Conservation (phyloP, 129 eudicot species). For the Apium graveolens region DNA sequence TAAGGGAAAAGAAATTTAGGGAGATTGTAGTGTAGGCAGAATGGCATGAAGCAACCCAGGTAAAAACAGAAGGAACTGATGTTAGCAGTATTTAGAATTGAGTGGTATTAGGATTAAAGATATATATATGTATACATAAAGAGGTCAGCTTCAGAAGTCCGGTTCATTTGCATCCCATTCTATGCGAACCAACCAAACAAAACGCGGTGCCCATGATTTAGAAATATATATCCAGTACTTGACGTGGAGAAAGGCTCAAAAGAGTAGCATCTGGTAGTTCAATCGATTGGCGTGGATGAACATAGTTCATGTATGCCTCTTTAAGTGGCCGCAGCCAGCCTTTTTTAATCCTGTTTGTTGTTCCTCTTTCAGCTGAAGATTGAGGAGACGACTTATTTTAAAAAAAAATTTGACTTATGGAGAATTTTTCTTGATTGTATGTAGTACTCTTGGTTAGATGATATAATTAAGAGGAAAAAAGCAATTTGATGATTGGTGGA, state of each 20-base stretch:
- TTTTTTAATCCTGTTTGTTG: not conserved
- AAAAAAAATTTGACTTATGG: not conserved
- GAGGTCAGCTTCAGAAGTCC: not conserved
- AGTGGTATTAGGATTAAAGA: not conserved
- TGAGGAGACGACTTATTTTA: not conserved
- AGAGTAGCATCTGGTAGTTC: not conserved
- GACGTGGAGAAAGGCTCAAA: not conserved
- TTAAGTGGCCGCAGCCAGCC: not conserved
- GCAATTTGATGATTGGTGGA: not conserved
- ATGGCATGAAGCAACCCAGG: not conserved
- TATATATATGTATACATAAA: not conserved
- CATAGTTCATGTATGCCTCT: not conserved
- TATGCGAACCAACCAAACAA: not conserved
- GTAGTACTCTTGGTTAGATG: not conserved
- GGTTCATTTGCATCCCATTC: not conserved
- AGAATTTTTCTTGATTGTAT: not conserved
- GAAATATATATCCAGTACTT: not conserved
- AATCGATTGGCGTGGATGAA: not conserved
- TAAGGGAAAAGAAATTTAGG: not conserved
- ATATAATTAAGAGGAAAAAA: not conserved
- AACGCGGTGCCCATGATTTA: not conserved
- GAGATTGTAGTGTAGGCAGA: not conserved
- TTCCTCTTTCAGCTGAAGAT: not conserved
- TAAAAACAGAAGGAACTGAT: not conserved
- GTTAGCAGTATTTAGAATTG: not conserved